Evolutionary conservation across 2,329 filamentous ascomycete genomes (phyloP).

Genomic region (Sporothrix brunneoviolacea): DNA sequence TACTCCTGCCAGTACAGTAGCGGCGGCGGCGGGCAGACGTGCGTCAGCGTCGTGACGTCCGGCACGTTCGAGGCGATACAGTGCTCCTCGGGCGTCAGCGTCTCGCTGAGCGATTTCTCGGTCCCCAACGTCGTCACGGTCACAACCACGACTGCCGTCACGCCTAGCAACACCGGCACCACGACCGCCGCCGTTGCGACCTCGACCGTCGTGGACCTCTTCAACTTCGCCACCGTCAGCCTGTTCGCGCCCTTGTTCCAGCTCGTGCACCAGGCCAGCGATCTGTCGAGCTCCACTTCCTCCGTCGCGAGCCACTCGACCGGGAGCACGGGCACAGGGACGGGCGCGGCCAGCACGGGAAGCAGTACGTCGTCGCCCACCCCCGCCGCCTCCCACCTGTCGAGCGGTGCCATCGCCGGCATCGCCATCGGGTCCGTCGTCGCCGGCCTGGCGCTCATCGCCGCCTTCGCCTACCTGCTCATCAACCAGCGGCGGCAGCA

Average conservation of each 20-base stretch:
- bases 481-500: background rate
- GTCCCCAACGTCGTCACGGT: slow-evolving; percentile 14
- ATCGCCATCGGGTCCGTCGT: slow-evolving; percentile 8
- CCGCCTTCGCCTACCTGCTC: background rate
- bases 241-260: slow-evolving; percentile 27
- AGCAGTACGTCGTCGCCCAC: background rate
- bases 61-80: slow-evolving; percentile 20
- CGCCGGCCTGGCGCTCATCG: background rate
- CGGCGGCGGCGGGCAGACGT: slow-evolving; percentile 12
- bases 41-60: slow-evolving; percentile 10
- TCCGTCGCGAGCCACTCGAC: background rate
- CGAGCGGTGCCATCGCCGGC: slow-evolving; percentile 5
- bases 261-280: slow-evolving; percentile 20
- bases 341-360: background rate
- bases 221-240: background rate
- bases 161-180: background rate
- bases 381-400: background rate
- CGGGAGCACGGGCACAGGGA: background rate
- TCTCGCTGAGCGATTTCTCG: slow-evolving; percentile 13
- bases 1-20: slow-evolving; percentile 14
- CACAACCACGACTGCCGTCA: slow-evolving; percentile 13
- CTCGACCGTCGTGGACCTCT: background rate
- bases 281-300: background rate
- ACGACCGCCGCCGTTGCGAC: background rate
- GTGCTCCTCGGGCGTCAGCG: slow-evolving; percentile 19